Conservation (phyloP, 2,329 filamentous ascomycete genomes). For the Beauveria rudraprayagi region DNA sequence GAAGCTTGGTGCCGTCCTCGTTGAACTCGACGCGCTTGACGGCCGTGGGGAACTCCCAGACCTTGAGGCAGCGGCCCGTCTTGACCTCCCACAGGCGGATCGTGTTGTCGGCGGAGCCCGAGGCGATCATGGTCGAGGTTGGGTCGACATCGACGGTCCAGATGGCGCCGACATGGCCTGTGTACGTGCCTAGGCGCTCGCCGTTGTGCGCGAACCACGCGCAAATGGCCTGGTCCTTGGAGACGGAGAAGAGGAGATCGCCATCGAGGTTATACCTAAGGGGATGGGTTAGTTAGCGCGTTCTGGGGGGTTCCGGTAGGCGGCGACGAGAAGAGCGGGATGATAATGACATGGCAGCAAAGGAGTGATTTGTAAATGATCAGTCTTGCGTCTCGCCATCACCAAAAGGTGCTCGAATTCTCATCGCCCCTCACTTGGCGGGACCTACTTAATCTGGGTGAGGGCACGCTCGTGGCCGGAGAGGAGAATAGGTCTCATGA, state of each 20-base stretch:
- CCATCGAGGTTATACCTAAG: conserved; percentile 83
- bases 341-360: conserved; percentile 2
- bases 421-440: conserved; percentile 3
- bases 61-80: conserved; percentile 87
- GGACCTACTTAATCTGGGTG: conserved; percentile 77
- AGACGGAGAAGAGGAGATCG: conserved; percentile 90
- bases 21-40: conserved; percentile 98
- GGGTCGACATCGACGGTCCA: conserved; percentile 98
- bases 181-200: conserved; percentile 93
- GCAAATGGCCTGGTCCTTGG: conserved; percentile 95
- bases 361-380: neutral
- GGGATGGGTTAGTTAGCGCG: neutral
- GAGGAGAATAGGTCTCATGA: conserved; percentile 93
- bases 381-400: neutral
- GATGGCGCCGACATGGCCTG: conserved; percentile 93
- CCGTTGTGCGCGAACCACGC: conserved; percentile 97
- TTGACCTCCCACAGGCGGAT: conserved; percentile 95
- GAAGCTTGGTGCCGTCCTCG: conserved; percentile 80
- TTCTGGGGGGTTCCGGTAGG: conserved; percentile 11
- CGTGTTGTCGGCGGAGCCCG: conserved; percentile 95
- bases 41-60: conserved; percentile 94
- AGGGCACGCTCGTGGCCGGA: conserved; percentile 94
- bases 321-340: conserved; percentile 4
- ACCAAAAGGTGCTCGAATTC: neutral
- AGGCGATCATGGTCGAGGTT: conserved; percentile 83